Evolutionary conservation across 2,329 filamentous ascomycete genomes (phyloP), one percentile per base, ranked within the genome.

Genomic region (Neonectria coccinea): DNA sequence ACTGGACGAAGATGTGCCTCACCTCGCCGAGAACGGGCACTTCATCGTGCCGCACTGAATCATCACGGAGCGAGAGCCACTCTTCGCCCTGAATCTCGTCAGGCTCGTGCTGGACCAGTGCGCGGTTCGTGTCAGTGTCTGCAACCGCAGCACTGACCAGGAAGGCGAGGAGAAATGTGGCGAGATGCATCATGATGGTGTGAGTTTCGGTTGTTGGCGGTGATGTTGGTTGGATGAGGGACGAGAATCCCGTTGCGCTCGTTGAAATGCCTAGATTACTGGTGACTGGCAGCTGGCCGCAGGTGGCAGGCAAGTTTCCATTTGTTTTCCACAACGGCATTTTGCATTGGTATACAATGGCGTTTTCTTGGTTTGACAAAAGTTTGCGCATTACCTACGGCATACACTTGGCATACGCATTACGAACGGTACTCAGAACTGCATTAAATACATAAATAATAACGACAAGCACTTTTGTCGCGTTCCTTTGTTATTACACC

Each of bases 261-360:
- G 16, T 39, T 39, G 14, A 10, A 33, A 12, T 16, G 5, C 25
- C 25, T 25, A n/a, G 8, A 12, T 16, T 18, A 10, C 8, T 29
- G 14, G 44, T 12, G 22, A 27, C 22, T 25, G 14, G 20, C 44
- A 47, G 42, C 55, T 39, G 44, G 33, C n/a, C 39, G 12, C 31
- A 52, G 48, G 5, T 11, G 50, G 36, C 25, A 29, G 36, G 14
- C 14, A 39, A 39, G 5, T 12, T 39, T n/a, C 7, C 16, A 16
- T 7, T 51, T 45, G 54, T 61, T 31, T 61, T 50, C 67, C 45
- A 47, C 67, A 62, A 58, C 25, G 62, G 31, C 36, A 66, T 48
- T 56, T n/a, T 57, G 56, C 65, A 68, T 69, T 20, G 27, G 48
- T 10, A 48, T 61, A 62, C 61, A 65, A 56, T 29, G 59, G 59